Percentiles rank a stretch among this genome's conserved stretches.
phyloP scores from a whole-genome alignment of 2,329 filamentous ascomycete genomes.

The Cladosporium sp. region DNA sequence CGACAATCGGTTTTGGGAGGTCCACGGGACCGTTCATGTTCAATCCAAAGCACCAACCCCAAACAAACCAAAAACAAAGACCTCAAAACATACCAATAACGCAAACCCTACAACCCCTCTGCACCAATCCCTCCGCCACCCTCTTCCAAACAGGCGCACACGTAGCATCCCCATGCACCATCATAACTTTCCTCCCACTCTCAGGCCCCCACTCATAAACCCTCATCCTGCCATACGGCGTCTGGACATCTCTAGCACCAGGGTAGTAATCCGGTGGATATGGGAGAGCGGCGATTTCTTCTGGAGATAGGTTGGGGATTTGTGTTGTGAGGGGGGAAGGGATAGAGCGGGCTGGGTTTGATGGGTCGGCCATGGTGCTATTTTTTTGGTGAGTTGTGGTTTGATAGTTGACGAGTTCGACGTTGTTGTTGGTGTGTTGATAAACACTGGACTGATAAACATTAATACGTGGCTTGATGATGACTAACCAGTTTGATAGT shows the following conservation, averaged over 20 bases:
- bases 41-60: neutral
- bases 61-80: neutral
- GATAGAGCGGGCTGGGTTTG: neutral
- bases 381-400: neutral
- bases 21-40: too few relatives aligned
- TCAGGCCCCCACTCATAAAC: slow-evolving; percentile 37
- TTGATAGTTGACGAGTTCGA: neutral
- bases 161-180: slow-evolving; percentile 36
- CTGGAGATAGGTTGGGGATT: slow-evolving; percentile 31
- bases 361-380: neutral
- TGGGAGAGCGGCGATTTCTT: slow-evolving; percentile 28
- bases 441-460: neutral
- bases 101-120: slow-evolving; percentile 34
- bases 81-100: slow-evolving; percentile 32
- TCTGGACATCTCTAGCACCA: slow-evolving; percentile 35
- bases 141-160: slow-evolving; percentile 23
- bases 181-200: slow-evolving; percentile 33
- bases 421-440: too few relatives aligned
- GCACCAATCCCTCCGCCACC: slow-evolving; percentile 32
- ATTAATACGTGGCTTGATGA: neutral
- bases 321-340: slow-evolving; percentile 33
- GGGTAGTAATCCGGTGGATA: slow-evolving; percentile 35
- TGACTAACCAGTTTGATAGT: neutral
- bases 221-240: slow-evolving; percentile 34
- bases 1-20: too few relatives aligned